Conservation (phyloP, 1,284 basidiomycete genomes). For the Schizophyllum commune region DNA sequence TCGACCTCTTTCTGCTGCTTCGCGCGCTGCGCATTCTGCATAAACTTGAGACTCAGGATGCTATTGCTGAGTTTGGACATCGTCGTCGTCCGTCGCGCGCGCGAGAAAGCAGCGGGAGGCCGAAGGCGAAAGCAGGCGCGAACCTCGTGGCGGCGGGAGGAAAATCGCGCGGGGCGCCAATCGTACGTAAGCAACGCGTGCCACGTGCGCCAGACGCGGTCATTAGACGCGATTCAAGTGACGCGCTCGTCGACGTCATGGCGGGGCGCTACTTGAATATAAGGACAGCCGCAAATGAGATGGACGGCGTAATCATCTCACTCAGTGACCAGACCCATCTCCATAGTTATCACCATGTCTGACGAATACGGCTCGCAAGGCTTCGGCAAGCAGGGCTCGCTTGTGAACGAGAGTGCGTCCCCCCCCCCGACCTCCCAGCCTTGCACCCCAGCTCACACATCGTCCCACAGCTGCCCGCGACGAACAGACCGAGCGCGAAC, state of each 20-base stretch:
- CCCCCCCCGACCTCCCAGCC: not conserved
- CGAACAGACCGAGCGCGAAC: not conserved
- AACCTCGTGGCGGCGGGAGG: not conserved
- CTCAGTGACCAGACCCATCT: not conserved
- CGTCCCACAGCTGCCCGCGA: not conserved
- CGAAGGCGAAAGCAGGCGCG: not conserved
- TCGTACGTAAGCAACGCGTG: not conserved
- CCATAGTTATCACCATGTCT: not conserved
- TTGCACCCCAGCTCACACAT: not conserved
- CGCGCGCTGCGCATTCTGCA: constrained; percentile 63
- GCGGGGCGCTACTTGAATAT: not conserved
- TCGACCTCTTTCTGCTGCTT: constrained; percentile 45
- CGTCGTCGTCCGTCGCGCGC: not conserved
- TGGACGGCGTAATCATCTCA: not conserved
- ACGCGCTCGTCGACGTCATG: not conserved
- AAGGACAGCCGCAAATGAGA: not conserved
- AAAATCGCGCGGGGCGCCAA: not conserved
- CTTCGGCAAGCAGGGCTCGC: not conserved
- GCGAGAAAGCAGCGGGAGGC: not conserved
- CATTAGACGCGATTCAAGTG: not conserved
- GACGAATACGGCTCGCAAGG: not conserved
- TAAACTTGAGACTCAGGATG: constrained; percentile 64
- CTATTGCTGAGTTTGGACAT: constrained; percentile 42
- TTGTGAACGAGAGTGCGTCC: not conserved
- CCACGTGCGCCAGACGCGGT: not conserved